Percentiles rank a stretch among this genome's conserved stretches.
Conservation (phyloP, 129 eudicot species). For the Smallanthus sonchifolius region DNA sequence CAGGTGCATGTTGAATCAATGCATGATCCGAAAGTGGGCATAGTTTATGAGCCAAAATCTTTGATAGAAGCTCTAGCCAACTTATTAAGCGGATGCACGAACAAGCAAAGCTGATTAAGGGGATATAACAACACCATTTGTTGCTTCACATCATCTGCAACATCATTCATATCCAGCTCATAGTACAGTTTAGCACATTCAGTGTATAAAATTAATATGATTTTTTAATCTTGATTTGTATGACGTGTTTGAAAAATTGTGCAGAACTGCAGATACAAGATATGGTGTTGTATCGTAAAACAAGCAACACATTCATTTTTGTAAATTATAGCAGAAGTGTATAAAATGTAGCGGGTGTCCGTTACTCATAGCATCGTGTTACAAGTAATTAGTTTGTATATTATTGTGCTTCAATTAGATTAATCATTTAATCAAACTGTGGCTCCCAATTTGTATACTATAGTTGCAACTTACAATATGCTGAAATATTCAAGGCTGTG, state of each 20-base stretch:
- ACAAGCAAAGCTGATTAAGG: conserved; percentile 8
- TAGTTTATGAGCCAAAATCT: conserved; percentile 66
- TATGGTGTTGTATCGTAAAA: background rate
- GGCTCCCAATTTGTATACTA: no score
- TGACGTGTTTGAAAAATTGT: background rate
- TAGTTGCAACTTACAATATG: no score
- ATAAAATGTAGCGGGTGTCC: background rate
- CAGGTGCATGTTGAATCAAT: conserved; percentile 73
- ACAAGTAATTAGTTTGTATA: no score
- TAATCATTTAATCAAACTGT: background rate
- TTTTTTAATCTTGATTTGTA: background rate
- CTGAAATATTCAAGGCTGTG: no score
- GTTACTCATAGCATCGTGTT: background rate
- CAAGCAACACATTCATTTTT: background rate
- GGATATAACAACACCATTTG: background rate
- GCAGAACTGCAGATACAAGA: background rate
- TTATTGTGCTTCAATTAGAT: no score
- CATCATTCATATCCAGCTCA: background rate
- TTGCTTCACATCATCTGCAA: background rate
- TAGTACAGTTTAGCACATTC: conserved; percentile 1
- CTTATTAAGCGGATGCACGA: conserved; percentile 36
- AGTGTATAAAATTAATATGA: background rate
- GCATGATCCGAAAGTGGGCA: conserved; percentile 74
- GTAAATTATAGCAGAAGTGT: conserved; percentile 12
- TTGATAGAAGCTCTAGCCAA: conserved; percentile 68